Percentiles rank a stretch among this genome's conserved stretches.
These are phyloP conservation scores for Pleurotus cornucopiae DNA, from an alignment of 768 basidiomycete genomes.

Conservation along the genomic window DNA sequence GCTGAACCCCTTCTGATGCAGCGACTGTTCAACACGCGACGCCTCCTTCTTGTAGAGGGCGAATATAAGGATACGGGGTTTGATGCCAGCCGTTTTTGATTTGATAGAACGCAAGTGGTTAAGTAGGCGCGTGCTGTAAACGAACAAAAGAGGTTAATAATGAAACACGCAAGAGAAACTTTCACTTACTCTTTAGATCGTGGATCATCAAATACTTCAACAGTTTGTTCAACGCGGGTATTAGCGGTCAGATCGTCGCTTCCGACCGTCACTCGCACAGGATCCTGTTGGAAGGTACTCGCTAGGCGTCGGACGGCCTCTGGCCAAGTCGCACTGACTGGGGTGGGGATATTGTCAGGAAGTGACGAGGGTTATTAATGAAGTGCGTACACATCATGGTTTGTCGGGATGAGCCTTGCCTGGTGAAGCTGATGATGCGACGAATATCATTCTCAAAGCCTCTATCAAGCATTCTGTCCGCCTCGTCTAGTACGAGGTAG, in stretches of 20 bases:
- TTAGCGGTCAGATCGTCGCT: constrained; percentile 95
- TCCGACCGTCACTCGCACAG: constrained; percentile 90
- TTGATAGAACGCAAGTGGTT: constrained; percentile 56
- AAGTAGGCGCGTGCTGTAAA: constrained; percentile 53
- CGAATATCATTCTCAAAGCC: constrained; percentile 98
- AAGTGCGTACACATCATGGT: constrained; percentile 85
- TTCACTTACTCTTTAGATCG: constrained; percentile 79
- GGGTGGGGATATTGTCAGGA: not conserved
- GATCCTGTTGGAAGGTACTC: constrained; percentile 78
- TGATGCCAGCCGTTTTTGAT: constrained; percentile 41
- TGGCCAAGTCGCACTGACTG: constrained; percentile 99
- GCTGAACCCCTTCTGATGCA: constrained; percentile 67
- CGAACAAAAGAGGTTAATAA: not conserved
- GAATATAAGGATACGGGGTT: constrained; percentile 83
- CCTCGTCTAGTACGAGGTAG: constrained; percentile 95
- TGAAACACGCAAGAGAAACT: not conserved
- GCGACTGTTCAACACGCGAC: constrained; percentile 78
- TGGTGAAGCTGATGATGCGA: constrained; percentile 75
- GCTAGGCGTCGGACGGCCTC: constrained; percentile 89
- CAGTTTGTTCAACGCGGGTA: constrained; percentile 83
- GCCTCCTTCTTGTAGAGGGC: constrained; percentile 98
- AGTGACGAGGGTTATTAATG: not conserved
- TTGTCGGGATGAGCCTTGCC: constrained; percentile 68
- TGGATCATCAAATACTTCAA: constrained; percentile 88
- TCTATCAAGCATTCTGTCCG: constrained; percentile 96